These are phyloP conservation scores for Fusarium succisae DNA, from an alignment of 2,329 filamentous ascomycete species.

Conservation along the genomic window DNA sequence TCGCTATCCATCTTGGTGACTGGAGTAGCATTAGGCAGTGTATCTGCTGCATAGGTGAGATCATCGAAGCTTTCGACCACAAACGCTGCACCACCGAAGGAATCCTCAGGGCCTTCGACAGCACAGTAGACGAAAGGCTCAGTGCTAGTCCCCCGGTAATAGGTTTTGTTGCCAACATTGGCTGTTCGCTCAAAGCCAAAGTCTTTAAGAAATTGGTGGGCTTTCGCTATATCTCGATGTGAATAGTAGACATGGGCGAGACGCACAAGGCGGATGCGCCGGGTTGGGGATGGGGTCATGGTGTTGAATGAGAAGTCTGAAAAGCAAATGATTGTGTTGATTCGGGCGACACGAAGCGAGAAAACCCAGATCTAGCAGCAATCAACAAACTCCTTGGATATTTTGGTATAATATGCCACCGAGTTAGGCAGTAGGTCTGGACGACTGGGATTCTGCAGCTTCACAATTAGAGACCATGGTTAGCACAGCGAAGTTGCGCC, in stretches of 20 bases:
- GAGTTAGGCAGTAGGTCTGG: too few species aligned
- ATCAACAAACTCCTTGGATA: too few species aligned
- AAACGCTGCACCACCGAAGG: background rate
- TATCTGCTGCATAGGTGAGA: background rate
- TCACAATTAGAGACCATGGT: too few species aligned
- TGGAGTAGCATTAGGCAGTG: background rate
- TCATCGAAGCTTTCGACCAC: background rate
- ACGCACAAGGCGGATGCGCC: background rate
- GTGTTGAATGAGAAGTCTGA: background rate
- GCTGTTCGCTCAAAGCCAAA: background rate
- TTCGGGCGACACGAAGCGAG: too few species aligned
- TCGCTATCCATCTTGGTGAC: background rate
- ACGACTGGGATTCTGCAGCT: too few species aligned
- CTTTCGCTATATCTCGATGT: background rate
- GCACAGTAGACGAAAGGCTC: background rate
- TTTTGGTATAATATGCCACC: too few species aligned
- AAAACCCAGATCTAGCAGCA: too few species aligned
- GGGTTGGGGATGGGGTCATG: background rate
- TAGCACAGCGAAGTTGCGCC: too few species aligned
- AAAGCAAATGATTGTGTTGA: too few species aligned
- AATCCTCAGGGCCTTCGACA: background rate
- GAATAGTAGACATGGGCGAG: background rate
- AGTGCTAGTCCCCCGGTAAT: background rate
- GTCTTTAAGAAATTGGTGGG: background rate
- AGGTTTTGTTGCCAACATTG: fast-evolving